Evolutionary conservation across 139 green algal species (phyloP), one percentile per base, ranked within the genome.

Genomic region (Coelastrella sp.): DNA sequence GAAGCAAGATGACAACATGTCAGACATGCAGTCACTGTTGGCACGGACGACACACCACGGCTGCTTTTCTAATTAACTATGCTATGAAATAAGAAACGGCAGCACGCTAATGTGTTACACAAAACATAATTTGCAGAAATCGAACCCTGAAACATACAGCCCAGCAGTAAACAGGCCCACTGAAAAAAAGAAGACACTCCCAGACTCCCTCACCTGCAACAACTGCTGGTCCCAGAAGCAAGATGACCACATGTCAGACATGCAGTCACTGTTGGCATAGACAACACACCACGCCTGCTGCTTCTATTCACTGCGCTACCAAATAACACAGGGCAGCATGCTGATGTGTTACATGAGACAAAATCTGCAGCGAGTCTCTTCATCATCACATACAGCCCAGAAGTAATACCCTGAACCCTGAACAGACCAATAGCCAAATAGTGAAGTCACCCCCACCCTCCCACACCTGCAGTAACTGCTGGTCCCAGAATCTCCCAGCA

Each of bases 401-500:
- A 0, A 47, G 32, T 47, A 47, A 47, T 47, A 47, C 32, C 32
- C 32, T 47, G 1, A 47, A 47, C 32, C 0, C 32, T 47, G 32
- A 47, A 47, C 32, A 47, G 32, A 47, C 32, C 0, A 47, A 47
- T 47, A 47, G 32, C 32, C 32, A 47, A 47, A 47, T 1, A 47
- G 1, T 2, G 32, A 47, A 47, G 8, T 4, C 11, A 10, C 8
- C 3, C 61, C 61, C 61, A 68, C 3, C 3, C 64, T 7, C 64
- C 64, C 13, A 0, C 64, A 71, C 64, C 64, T 65, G 23, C 23
- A 84, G 75, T 23, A 90, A 58, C 86, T 77, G 73, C n/a, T n/a
- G 19, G 20, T 90, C 86, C 61, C 61, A 90, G 2, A 61, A 19
- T 56, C 86, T 73, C 4, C 86, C 86, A 64, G 76, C 86, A 79